Evolutionary conservation across 202 grass and related monocot genomes (phyloP).

Genomic region (Setaria italica): DNA sequence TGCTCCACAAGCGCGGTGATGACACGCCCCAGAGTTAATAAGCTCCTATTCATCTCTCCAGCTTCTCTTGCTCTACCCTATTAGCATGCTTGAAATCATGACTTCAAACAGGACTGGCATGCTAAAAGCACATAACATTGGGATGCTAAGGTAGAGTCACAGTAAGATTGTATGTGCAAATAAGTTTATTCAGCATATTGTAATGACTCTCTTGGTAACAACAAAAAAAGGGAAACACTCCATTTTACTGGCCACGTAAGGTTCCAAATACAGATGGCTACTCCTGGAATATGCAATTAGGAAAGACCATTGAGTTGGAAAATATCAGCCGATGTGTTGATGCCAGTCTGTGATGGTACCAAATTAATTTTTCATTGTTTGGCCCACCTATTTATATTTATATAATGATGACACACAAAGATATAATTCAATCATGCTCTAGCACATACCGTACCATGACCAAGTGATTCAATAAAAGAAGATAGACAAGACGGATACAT

Average conservation of each 20-base stretch:
- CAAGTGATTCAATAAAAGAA: constrained; percentile 4
- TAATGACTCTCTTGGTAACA: background rate
- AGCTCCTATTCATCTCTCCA: constrained; percentile 91
- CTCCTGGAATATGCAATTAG: background rate
- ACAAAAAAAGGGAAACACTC: background rate
- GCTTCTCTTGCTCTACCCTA: constrained; percentile 92
- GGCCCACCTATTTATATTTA: constrained; percentile 24
- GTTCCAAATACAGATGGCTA: constrained; percentile 22
- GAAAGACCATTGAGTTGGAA: background rate
- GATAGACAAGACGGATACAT: constrained; percentile 1
- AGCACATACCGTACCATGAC: constrained; percentile 14
- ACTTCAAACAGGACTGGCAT: constrained; percentile 44
- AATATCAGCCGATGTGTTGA: constrained; percentile 4
- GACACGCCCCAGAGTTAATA: constrained; percentile 92
- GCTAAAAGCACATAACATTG: constrained; percentile 13
- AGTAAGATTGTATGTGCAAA: constrained; percentile 33
- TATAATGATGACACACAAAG: background rate
- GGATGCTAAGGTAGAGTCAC: constrained; percentile 23
- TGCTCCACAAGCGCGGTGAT: constrained; percentile 89
- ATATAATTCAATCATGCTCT: constrained; percentile 40
- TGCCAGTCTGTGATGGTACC: background rate
- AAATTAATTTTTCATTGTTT: background rate
- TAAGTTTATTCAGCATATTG: constrained; percentile 29
- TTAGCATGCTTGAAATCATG: constrained; percentile 46
- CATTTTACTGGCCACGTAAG: constrained; percentile 3